A percentile compares a stretch with the other conserved stretches of the same genome.
phyloP scores from a whole-genome alignment of 768 basidiomycete species.

The Hypsizygus marmoreus region DNA sequence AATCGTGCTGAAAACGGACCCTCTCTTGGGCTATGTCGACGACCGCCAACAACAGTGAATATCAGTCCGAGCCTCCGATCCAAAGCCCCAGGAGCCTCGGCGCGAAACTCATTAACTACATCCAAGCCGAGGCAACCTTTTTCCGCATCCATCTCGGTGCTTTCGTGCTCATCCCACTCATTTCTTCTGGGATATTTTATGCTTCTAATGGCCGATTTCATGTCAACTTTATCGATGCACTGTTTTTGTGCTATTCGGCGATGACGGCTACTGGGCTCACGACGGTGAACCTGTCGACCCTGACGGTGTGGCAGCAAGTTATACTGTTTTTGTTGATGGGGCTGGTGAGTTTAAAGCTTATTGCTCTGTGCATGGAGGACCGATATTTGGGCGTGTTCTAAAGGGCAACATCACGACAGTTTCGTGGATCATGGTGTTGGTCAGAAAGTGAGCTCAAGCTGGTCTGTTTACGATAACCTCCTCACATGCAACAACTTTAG shows the following conservation, averaged over 20 bases:
- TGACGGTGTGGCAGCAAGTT: constrained; percentile 50
- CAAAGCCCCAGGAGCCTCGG: too few relatives aligned
- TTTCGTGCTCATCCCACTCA: constrained; percentile 58
- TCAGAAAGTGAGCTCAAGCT: constrained; percentile 46
- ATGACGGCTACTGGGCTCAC: constrained; percentile 53
- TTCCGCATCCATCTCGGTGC: constrained; percentile 52
- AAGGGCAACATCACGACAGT: constrained; percentile 54
- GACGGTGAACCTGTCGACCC: constrained; percentile 51
- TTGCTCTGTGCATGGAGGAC: constrained; percentile 1
- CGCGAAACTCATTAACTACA: too few relatives aligned
- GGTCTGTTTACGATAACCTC: too few relatives aligned
- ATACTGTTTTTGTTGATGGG: constrained; percentile 57
- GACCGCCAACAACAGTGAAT: too few relatives aligned
- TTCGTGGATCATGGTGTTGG: constrained; percentile 67
- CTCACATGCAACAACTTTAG: too few relatives aligned
- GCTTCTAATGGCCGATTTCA: constrained; percentile 56
- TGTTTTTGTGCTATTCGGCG: constrained; percentile 65
- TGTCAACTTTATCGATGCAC: constrained; percentile 52
- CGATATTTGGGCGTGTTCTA: too few relatives aligned
- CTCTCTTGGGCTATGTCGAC: too few relatives aligned
- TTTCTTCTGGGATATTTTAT: constrained; percentile 66
- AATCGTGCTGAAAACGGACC: too few relatives aligned
- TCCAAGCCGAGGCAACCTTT: too few relatives aligned
- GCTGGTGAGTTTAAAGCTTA: constrained; percentile 31
- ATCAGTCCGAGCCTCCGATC: too few relatives aligned